Evolutionary conservation across 768 basidiomycete genomes (phyloP).

Genomic region (Boletellus ananas): DNA sequence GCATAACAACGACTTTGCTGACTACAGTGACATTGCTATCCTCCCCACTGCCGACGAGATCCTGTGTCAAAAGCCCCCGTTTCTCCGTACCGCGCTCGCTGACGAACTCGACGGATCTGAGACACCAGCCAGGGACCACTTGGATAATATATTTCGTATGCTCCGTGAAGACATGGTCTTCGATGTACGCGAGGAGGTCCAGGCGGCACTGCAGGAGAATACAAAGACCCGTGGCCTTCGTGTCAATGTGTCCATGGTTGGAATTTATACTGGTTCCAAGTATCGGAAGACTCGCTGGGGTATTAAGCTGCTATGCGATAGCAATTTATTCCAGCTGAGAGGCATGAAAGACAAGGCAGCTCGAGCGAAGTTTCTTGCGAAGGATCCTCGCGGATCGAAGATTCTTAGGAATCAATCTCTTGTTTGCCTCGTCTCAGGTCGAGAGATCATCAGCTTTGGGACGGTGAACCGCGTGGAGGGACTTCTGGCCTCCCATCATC

Average conservation of each 20-base stretch:
- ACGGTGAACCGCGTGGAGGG: constrained; percentile 53
- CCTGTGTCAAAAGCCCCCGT: constrained; percentile 41
- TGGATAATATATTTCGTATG: constrained; percentile 65
- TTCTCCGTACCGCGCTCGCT: constrained; percentile 40
- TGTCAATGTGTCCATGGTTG: constrained; percentile 30
- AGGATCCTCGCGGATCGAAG: constrained; percentile 30
- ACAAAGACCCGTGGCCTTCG: constrained; percentile 27
- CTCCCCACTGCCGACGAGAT: constrained; percentile 63
- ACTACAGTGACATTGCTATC: constrained; percentile 58
- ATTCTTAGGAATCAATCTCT: constrained; percentile 53
- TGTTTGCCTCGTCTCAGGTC: constrained; percentile 48
- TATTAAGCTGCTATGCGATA: constrained; percentile 33
- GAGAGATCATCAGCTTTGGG: constrained; percentile 49
- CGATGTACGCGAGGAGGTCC: constrained; percentile 52
- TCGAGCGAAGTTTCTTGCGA: constrained; percentile 32
- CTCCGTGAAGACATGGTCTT: constrained; percentile 61
- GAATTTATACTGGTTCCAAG: constrained; percentile 32
- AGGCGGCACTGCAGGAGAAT: constrained; percentile 36
- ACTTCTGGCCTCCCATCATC: constrained; percentile 43
- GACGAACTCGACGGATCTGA: constrained; percentile 20
- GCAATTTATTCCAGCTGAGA: constrained; percentile 35
- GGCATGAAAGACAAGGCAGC: constrained; percentile 25
- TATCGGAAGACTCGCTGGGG: constrained; percentile 38
- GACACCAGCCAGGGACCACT: constrained; percentile 38
- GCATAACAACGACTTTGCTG: constrained; percentile 62